phyloP scores from a whole-genome alignment of 1,139 yeast species.

The Nakaseomyces uthaithaninus region DNA sequence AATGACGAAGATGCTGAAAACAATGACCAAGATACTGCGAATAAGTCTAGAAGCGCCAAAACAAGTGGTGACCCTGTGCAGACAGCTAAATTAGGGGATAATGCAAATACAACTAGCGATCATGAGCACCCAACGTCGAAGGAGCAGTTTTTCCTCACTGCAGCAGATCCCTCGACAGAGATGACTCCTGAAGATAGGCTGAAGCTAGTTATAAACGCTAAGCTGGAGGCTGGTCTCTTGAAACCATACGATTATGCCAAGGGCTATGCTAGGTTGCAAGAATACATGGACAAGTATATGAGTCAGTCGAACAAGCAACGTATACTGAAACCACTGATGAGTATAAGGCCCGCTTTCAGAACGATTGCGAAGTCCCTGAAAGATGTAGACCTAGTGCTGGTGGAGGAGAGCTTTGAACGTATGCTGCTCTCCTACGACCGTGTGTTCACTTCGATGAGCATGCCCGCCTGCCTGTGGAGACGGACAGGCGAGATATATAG shows the following conservation, averaged over 20 bases:
- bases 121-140: conserved; percentile 47
- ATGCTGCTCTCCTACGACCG: conserved; percentile 91
- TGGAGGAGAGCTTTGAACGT: conserved; percentile 90
- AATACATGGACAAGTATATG: conserved; percentile 92
- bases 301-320: conserved; percentile 75
- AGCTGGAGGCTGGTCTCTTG: conserved; percentile 83
- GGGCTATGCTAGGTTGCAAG: conserved; percentile 84
- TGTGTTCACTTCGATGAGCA: conserved; percentile 94
- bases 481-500: conserved; percentile 94
- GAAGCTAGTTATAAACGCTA: conserved; percentile 92
- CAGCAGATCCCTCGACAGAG: conserved; percentile 95
- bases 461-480: conserved; percentile 96
- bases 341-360: conserved; percentile 87
- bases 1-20: conserved; percentile 12
- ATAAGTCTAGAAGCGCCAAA: neutral
- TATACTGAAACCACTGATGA: conserved; percentile 77
- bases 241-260: conserved; percentile 92
- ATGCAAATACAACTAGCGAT: too few species aligned
- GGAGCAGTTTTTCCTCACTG: conserved; percentile 89
- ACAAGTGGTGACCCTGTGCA: neutral
- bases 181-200: conserved; percentile 90
- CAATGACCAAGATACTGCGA: conserved; percentile 11
- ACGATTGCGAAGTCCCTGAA: conserved; percentile 86
- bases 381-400: conserved; percentile 85
- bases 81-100: too few species aligned